phyloP scores from a whole-genome alignment of 495 filamentous ascomycete genomes.

The Trichoderma gamsii region DNA sequence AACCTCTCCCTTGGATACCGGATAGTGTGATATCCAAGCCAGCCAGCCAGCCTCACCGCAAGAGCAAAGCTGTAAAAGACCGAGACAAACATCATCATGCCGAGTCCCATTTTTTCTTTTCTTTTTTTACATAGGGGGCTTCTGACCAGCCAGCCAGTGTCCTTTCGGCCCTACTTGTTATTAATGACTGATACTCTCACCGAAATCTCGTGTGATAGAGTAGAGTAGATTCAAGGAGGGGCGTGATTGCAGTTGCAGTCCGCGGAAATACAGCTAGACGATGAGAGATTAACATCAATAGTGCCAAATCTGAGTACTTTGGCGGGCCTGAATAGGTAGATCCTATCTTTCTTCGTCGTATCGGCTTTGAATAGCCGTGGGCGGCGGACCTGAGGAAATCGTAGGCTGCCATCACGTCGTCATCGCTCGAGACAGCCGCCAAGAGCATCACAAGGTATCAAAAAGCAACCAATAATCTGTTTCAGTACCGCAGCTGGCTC shows the following conservation, averaged over 20 bases:
- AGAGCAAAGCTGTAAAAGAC: too few species aligned
- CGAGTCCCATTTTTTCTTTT: too few species aligned
- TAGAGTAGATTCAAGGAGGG: background rate
- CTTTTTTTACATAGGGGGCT: too few species aligned
- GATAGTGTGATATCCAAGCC: too few species aligned
- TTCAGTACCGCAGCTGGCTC: background rate
- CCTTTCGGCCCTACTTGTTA: too few species aligned
- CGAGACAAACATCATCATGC: too few species aligned
- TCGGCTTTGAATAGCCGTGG: background rate
- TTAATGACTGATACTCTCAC: too few species aligned
- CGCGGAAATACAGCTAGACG: background rate
- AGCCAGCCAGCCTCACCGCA: too few species aligned
- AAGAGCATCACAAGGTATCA: background rate
- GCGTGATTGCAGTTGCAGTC: background rate
- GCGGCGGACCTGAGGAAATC: background rate
- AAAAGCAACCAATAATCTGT: background rate
- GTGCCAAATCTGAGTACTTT: background rate
- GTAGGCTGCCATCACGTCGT: background rate
- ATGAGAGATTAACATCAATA: background rate
- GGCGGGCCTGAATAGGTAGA: background rate
- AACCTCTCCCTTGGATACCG: too few species aligned
- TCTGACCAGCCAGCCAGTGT: too few species aligned
- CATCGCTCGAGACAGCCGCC: background rate
- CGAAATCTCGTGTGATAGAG: background rate
- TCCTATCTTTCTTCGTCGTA: background rate